Percentiles rank a stretch among this genome's conserved stretches.
Conservation (phyloP, 2,329 filamentous ascomycete species). For the Venturiaceae sp. region DNA sequence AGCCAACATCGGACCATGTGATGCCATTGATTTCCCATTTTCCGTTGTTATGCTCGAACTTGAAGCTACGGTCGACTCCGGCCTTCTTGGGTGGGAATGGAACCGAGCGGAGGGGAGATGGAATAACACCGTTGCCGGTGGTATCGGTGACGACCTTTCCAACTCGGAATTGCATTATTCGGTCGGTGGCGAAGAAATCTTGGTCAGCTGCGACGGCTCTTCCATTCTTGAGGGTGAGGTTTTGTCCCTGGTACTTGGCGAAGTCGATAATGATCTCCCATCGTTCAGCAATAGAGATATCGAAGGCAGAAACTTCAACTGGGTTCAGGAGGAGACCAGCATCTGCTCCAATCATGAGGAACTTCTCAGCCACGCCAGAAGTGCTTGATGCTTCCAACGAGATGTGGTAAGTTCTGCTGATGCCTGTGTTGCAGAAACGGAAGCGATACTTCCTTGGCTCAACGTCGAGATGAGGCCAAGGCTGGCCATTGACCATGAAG, state of each 20-base stretch:
- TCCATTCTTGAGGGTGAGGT: slow-evolving; percentile 29
- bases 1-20: background rate
- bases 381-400: slow-evolving; percentile 32
- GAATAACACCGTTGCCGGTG: slow-evolving; percentile 10
- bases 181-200: slow-evolving; percentile 39
- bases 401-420: slow-evolving; percentile 39
- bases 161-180: slow-evolving; percentile 35
- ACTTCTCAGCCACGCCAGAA: slow-evolving; percentile 27
- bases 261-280: slow-evolving; percentile 52
- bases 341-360: slow-evolving; percentile 46
- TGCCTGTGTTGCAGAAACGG: slow-evolving; percentile 36
- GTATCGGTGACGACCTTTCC: slow-evolving; percentile 18
- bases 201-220: slow-evolving; percentile 35
- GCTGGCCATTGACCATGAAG: slow-evolving; percentile 32
- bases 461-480: slow-evolving; percentile 49
- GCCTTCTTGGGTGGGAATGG: background rate
- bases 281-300: slow-evolving; percentile 46
- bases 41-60: background rate
- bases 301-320: slow-evolving; percentile 30
- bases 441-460: slow-evolving; percentile 53
- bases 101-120: background rate
- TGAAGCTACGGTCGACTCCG: background rate
- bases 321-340: slow-evolving; percentile 40
- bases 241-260: slow-evolving; percentile 35
- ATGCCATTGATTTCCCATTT: background rate